These are phyloP conservation scores for Apostasia ramifera DNA, from an alignment of 106 monocot species.

Conservation along the genomic window DNA sequence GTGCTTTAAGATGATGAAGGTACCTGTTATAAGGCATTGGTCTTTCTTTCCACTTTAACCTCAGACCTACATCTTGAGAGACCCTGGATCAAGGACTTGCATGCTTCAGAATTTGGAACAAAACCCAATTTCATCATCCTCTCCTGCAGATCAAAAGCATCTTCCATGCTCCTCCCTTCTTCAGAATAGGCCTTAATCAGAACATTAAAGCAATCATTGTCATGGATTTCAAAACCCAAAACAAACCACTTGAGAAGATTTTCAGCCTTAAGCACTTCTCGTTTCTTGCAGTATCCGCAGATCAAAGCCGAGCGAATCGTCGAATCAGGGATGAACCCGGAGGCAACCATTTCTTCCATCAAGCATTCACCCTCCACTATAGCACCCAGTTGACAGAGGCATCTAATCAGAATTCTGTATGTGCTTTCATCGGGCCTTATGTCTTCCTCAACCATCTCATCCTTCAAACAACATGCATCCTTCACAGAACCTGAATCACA, in stretches of 20 bases:
- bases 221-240: slow-evolving; percentile 39
- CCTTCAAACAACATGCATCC: slow-evolving; percentile 45
- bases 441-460: slow-evolving; percentile 50
- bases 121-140: slow-evolving; percentile 69
- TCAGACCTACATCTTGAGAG: slow-evolving; percentile 23
- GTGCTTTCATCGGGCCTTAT: slow-evolving; percentile 40
- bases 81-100: slow-evolving; percentile 55
- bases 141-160: slow-evolving; percentile 57
- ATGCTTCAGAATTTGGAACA: slow-evolving; percentile 59
- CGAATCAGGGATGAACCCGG: slow-evolving; percentile 36
- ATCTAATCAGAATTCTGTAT: slow-evolving; percentile 36
- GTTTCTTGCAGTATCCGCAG: slow-evolving; percentile 31
- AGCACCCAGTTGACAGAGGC: slow-evolving; percentile 43
- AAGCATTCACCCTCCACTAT: slow-evolving; percentile 44
- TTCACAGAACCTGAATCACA: slow-evolving; percentile 26
- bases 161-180: slow-evolving; percentile 14
- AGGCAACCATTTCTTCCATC: slow-evolving; percentile 52
- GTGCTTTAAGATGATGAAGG: too few species aligned
- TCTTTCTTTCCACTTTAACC: too few species aligned
- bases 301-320: slow-evolving; percentile 43
- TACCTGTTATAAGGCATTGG: too few species aligned
- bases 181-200: slow-evolving; percentile 44
- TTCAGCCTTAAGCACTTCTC: slow-evolving; percentile 54
- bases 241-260: slow-evolving; percentile 34
- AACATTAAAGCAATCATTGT: slow-evolving; percentile 44